Evolutionary conservation across 768 basidiomycete species (phyloP).

Genomic region (Ramaria sp.): DNA sequence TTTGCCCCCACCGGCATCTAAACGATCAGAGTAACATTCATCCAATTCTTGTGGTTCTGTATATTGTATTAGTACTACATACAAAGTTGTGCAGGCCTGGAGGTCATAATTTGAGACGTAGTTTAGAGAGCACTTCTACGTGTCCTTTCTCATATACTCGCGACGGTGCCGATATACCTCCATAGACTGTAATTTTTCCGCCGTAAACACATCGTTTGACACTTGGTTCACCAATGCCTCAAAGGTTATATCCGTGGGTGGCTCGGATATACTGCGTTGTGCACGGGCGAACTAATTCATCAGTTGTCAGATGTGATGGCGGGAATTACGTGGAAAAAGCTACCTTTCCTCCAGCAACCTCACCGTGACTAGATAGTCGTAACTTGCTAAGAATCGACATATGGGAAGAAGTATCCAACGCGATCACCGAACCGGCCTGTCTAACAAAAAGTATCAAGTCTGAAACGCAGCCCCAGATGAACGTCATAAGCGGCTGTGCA

Average conservation of each 20-base stretch:
- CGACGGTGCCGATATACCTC: constrained; percentile 20
- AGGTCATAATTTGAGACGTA: too few species aligned
- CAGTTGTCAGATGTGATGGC: background rate
- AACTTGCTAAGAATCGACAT: constrained; percentile 39
- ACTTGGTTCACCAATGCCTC: constrained; percentile 44
- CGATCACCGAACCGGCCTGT: constrained; percentile 40
- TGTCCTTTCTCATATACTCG: background rate
- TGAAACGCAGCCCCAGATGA: constrained; percentile 49
- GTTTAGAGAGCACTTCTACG: too few species aligned
- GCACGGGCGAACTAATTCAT: constrained; percentile 43
- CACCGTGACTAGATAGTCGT: constrained; percentile 33
- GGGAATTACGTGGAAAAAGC: constrained; percentile 10
- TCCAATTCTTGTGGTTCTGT: background rate
- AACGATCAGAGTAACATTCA: background rate
- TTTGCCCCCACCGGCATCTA: background rate
- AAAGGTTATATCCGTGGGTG: constrained; percentile 32
- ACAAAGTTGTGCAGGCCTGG: too few species aligned
- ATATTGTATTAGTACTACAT: background rate
- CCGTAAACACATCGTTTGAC: constrained; percentile 52
- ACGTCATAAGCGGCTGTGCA: constrained; percentile 39
- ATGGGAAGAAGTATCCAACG: constrained; percentile 42
- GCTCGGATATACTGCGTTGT: constrained; percentile 38
- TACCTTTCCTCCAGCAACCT: constrained; percentile 42
- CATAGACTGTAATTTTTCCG: constrained; percentile 53
- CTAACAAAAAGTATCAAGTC: constrained; percentile 56